Evolutionary conservation across 805 yeast genomes (phyloP).

Genomic region (Yarrowia deformans): DNA sequence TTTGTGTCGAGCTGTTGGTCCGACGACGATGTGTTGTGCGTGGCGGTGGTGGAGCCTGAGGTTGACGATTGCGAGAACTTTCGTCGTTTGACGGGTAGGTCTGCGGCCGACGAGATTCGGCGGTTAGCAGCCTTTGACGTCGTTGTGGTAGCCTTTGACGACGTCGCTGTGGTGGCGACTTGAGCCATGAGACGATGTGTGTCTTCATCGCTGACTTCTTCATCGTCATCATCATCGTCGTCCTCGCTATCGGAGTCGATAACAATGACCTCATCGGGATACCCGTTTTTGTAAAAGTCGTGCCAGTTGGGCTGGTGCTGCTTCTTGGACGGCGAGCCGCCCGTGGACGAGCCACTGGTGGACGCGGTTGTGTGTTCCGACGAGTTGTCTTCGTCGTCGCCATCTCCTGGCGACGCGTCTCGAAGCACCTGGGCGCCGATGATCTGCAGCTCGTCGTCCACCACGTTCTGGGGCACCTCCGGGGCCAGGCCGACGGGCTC

Average conservation of each 20-base stretch:
- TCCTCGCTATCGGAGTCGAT: slow-evolving; percentile 45
- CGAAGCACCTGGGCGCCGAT: slow-evolving; percentile 20
- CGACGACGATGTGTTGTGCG: slow-evolving; percentile 26
- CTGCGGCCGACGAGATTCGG: slow-evolving; percentile 4
- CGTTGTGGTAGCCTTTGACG: neutral
- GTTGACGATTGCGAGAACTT: slow-evolving; percentile 34
- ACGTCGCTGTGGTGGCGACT: slow-evolving; percentile 4
- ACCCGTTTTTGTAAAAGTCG: slow-evolving; percentile 48
- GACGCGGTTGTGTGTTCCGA: slow-evolving; percentile 24
- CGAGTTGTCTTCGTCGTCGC: slow-evolving; percentile 37
- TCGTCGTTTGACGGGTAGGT: slow-evolving; percentile 29
- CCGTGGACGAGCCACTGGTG: slow-evolving; percentile 10
- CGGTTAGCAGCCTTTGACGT: neutral
- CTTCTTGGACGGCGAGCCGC: slow-evolving; percentile 23
- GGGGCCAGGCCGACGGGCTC: slow-evolving; percentile 16
- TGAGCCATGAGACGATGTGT: neutral
- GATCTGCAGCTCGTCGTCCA: slow-evolving; percentile 30
- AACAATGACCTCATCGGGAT: slow-evolving; percentile 49
- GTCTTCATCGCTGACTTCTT: neutral
- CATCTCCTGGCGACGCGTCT: slow-evolving; percentile 33
- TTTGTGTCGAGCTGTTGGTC: slow-evolving; percentile 13
- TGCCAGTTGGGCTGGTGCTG: slow-evolving; percentile 45
- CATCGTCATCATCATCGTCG: slow-evolving; percentile 1
- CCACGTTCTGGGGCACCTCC: slow-evolving; percentile 21
- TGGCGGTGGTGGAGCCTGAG: slow-evolving; percentile 36